phyloP scores from a whole-genome alignment of 495 filamentous ascomycete species.

The Aspergillus homomorphus region DNA sequence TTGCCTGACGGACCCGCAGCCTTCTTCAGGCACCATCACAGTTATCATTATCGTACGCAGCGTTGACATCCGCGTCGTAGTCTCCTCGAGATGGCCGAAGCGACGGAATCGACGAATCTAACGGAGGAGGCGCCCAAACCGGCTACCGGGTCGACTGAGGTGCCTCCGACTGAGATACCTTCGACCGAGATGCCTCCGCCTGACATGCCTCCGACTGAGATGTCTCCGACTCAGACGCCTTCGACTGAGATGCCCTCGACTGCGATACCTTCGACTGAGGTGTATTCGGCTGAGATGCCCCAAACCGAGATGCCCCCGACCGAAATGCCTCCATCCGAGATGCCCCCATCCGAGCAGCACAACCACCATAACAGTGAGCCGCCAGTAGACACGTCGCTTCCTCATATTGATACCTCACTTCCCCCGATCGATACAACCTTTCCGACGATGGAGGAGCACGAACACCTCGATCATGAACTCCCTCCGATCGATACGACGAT shows the following conservation, averaged over 20 bases:
- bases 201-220: not conserved
- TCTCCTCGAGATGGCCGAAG: conserved; percentile 34
- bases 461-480: conserved; percentile 26
- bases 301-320: not conserved
- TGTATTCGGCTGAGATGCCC: not conserved
- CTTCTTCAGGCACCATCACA: not conserved
- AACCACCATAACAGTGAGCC: conserved; percentile 2
- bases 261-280: too few species aligned
- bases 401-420: conserved; percentile 30
- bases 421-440: conserved; percentile 40
- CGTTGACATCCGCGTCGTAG: not conserved
- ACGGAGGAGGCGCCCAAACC: conserved; percentile 30
- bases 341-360: not conserved
- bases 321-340: not conserved
- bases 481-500: conserved; percentile 35
- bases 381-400: conserved; percentile 8
- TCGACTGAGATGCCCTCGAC: not conserved
- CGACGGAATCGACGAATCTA: conserved; percentile 29
- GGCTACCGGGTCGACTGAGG: conserved; percentile 21
- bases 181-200: not conserved
- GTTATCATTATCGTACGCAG: not conserved
- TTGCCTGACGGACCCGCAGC: not conserved
- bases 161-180: conserved; percentile 17
- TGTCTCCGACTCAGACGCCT: not conserved
- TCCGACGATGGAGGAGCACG: conserved; percentile 29